Conservation (phyloP, 768 basidiomycete species). For the Boletales sp. region DNA sequence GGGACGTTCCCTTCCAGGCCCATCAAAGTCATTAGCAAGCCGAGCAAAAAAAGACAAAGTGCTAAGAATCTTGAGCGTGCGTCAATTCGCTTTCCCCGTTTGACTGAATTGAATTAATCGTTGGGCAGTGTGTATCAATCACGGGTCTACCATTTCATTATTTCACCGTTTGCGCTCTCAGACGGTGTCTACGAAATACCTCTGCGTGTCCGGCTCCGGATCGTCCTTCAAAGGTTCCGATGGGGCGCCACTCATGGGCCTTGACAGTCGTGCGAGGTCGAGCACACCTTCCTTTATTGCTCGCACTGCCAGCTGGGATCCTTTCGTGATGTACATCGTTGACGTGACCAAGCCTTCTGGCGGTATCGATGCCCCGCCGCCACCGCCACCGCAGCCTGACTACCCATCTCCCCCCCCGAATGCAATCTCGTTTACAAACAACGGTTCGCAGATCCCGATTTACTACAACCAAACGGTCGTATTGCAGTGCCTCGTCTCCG, state of each 20-base stretch:
- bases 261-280: slow-evolving; percentile 67
- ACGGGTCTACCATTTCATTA: slow-evolving; percentile 91
- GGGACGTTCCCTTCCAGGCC: slow-evolving; percentile 89
- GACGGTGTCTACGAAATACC: slow-evolving; percentile 93
- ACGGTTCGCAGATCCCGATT: slow-evolving; percentile 82
- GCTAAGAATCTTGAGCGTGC: slow-evolving; percentile 89
- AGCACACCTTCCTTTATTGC: slow-evolving; percentile 85
- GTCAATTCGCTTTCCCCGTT: slow-evolving; percentile 32
- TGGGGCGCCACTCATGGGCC: slow-evolving; percentile 79
- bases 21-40: slow-evolving; percentile 99
- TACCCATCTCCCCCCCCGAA: slow-evolving; percentile 92
- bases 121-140: slow-evolving; percentile 81
- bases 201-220: slow-evolving; percentile 91
- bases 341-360: slow-evolving; percentile 84
- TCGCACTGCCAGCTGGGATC: slow-evolving; percentile 88
- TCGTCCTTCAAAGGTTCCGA: slow-evolving; percentile 93
- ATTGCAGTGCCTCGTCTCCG: slow-evolving; percentile 90
- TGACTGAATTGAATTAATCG: slow-evolving; percentile 9
- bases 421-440: slow-evolving; percentile 80
- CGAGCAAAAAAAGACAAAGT: slow-evolving; percentile 93
- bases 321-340: slow-evolving; percentile 97
- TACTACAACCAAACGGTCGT: slow-evolving; percentile 98
- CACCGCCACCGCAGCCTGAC: slow-evolving; percentile 80
- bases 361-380: slow-evolving; percentile 72
- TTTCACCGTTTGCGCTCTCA: slow-evolving; percentile 96